Evolutionary conservation across 2,329 filamentous ascomycete genomes (phyloP).

Genomic region (Sporothrix brunneoviolacea): DNA sequence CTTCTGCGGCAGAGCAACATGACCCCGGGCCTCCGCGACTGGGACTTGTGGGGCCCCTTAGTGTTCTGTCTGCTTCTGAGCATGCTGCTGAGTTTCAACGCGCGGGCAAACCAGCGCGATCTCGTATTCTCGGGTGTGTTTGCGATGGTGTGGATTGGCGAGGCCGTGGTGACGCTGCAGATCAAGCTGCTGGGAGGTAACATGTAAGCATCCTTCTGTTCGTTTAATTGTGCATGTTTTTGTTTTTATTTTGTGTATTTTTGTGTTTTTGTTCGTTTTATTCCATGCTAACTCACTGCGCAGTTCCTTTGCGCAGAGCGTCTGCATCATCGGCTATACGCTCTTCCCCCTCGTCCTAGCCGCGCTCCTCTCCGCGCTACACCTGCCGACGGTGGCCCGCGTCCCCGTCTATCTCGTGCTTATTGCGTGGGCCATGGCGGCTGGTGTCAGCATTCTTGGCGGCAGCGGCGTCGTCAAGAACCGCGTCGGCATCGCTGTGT

Average conservation of each 20-base stretch:
- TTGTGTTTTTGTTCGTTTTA: background rate
- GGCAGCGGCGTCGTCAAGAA: conserved; percentile 95
- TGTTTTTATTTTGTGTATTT: background rate
- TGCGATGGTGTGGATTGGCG: conserved; percentile 92
- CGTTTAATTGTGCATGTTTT: conserved; percentile 28
- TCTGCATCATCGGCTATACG: conserved; percentile 98
- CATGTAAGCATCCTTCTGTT: conserved; percentile 55
- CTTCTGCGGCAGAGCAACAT: conserved; percentile 60
- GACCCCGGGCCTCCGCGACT: conserved; percentile 86
- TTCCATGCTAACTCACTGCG: conserved; percentile 19
- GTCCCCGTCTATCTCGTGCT: conserved; percentile 88
- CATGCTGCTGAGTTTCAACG: conserved; percentile 69
- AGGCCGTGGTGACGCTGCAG: conserved; percentile 94
- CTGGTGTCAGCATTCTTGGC: conserved; percentile 90
- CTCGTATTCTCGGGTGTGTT: conserved; percentile 94
- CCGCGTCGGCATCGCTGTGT: conserved; percentile 86
- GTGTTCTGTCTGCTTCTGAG: conserved; percentile 85
- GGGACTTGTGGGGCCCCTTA: conserved; percentile 96
- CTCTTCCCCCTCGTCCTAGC: conserved; percentile 95
- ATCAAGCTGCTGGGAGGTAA: conserved; percentile 94
- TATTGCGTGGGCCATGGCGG: conserved; percentile 87
- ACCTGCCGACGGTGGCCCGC: conserved; percentile 70
- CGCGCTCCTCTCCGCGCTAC: conserved; percentile 76
- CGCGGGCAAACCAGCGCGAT: conserved; percentile 72
- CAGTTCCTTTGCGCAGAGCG: conserved; percentile 94